Conservation (phyloP, 202 grass and related monocot species). For the Musa balbisiana region DNA sequence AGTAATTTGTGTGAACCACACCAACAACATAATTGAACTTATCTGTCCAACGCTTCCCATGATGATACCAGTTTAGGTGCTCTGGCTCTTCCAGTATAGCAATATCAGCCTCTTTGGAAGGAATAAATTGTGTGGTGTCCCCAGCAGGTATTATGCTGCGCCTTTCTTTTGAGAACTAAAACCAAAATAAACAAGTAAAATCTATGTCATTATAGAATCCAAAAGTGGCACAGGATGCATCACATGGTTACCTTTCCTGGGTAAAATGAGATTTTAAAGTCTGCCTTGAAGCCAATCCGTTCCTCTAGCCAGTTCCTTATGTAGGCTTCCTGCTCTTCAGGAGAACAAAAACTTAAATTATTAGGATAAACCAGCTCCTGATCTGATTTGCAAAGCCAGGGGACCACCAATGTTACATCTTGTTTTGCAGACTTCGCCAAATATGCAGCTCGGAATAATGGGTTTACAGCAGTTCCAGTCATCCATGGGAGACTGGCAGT, state of each 20-base stretch:
- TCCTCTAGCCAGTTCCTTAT: constrained; percentile 87
- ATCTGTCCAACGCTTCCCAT: constrained; percentile 89
- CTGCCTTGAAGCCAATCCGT: constrained; percentile 87
- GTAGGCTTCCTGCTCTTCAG: constrained; percentile 74
- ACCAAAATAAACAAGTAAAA: not conserved
- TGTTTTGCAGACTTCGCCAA: constrained; percentile 78
- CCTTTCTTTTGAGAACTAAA: constrained; percentile 84
- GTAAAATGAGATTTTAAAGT: constrained; percentile 89
- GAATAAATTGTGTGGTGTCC: constrained; percentile 76
- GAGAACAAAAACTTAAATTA: constrained; percentile 75
- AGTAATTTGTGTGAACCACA: constrained; percentile 90
- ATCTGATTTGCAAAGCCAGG: constrained; percentile 86
- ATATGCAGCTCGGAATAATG: constrained; percentile 85
- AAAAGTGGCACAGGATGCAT: not conserved
- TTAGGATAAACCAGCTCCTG: constrained; percentile 84
- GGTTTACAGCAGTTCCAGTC: constrained; percentile 91
- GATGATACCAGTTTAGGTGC: constrained; percentile 95
- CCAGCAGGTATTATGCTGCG: constrained; percentile 89
- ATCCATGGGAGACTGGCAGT: constrained; percentile 97
- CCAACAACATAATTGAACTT: constrained; percentile 92
- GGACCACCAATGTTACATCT: constrained; percentile 76
- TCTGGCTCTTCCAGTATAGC: constrained; percentile 89
- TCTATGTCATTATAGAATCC: not conserved
- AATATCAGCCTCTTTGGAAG: constrained; percentile 76
- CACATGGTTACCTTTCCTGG: constrained; percentile 60